Evolutionary conservation across 108 stramenopile genomes (phyloP), one percentile per base, ranked within the genome.

Genomic region (Skeletonema costatum): DNA sequence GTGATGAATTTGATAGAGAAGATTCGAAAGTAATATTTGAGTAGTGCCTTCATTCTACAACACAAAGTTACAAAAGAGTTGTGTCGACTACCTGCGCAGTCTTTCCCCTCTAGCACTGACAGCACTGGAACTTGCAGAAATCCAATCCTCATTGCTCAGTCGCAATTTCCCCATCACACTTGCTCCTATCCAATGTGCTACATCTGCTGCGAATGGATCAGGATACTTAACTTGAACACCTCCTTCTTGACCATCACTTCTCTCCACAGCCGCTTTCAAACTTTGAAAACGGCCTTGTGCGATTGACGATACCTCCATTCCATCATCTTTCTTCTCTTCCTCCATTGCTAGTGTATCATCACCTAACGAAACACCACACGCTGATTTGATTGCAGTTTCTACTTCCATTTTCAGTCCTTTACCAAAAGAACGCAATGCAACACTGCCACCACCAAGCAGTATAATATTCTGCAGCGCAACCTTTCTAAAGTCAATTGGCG

Each of bases 131-230:
- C 21, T 1, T 19, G 19, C n/a, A 29, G 19, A 25, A 32, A 66
- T 14, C 74, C 74, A 74, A 33, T 39, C 64, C 64, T 65, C 65
- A 59, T 66, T 66, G 38, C 66, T 74, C 16, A 74, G 42, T 17
- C 46, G 53, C 38, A 74, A 21, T 31, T 64, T 58, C 35, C 78
- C 78, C 71, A 80, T 80, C 21, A 80, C 48, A 69, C 78, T 80
- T 1, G 66, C 78, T 31, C 78, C 72, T 0, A 80, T 10, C 78
- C 78, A 80, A 25, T 67, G 33, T 30, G 66, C 72, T 38, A 70
- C 4, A 48, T 80, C 78, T 12, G 78, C 67, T 36, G 72, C 72
- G 44, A 80, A 80, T 64, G 78, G 78, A 56, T 80, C 78, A 6
- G 73, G 78, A 60, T 73, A 80, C 12, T 60, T 64, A 19, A 80